phyloP scores from a whole-genome alignment of 2,329 filamentous ascomycete genomes.

The Claviceps digitariae region DNA sequence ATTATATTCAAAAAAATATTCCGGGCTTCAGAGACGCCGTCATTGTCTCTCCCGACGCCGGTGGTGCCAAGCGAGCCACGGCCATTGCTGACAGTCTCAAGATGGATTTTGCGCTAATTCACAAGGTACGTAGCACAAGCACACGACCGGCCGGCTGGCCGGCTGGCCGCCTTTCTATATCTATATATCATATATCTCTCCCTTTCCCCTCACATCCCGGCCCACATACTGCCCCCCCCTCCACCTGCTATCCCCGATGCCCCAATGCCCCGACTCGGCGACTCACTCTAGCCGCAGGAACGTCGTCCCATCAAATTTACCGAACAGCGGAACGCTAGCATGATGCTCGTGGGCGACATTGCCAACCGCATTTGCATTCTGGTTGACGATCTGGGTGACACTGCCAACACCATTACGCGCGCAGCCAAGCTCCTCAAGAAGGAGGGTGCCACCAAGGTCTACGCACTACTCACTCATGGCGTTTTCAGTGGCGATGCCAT shows the following conservation, averaged over 20 bases:
- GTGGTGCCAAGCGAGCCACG: slow-evolving; percentile 90
- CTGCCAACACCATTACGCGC: slow-evolving; percentile 91
- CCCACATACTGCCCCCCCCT: slow-evolving; percentile 17
- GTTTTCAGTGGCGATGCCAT: slow-evolving; percentile 93
- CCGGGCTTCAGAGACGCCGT: slow-evolving; percentile 76
- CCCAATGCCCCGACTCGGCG: not conserved
- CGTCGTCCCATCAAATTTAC: slow-evolving; percentile 77
- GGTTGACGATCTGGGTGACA: slow-evolving; percentile 89
- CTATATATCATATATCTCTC: no score
- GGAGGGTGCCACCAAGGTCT: slow-evolving; percentile 82
- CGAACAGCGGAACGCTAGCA: slow-evolving; percentile 80
- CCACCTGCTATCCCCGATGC: slow-evolving; percentile 1
- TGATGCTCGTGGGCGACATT: slow-evolving; percentile 91
- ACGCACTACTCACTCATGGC: slow-evolving; percentile 86
- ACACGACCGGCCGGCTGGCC: not conserved
- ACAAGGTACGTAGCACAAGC: slow-evolving; percentile 62
- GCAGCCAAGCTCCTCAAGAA: slow-evolving; percentile 95
- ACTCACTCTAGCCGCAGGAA: slow-evolving; percentile 44
- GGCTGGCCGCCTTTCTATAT: not conserved
- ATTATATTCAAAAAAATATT: slow-evolving; percentile 66
- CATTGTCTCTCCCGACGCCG: slow-evolving; percentile 90
- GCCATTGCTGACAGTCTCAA: slow-evolving; percentile 86
- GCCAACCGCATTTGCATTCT: slow-evolving; percentile 71
- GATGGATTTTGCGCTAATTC: slow-evolving; percentile 93
- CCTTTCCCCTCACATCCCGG: slow-evolving; percentile 13